These are phyloP conservation scores for Pyrenophora teres DNA, from an alignment of 2,329 filamentous ascomycete genomes.

Conservation along the genomic window DNA sequence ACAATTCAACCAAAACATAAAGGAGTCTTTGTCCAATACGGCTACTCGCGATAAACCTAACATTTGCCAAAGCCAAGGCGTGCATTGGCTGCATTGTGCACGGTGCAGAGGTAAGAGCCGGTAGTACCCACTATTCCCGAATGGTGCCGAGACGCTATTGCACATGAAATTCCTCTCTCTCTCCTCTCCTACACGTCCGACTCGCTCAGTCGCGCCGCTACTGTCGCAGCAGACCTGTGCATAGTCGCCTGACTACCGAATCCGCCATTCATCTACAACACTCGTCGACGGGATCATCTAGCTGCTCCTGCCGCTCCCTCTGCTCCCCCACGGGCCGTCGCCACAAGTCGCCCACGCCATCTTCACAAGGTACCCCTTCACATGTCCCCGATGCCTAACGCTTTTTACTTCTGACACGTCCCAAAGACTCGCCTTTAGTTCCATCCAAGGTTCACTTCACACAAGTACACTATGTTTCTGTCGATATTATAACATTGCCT, in stretches of 20 bases:
- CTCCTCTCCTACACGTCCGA: conserved; percentile 14
- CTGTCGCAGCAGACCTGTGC: conserved; percentile 20
- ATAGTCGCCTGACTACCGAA: conserved; percentile 15
- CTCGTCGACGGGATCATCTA: conserved; percentile 7
- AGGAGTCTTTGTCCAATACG: not conserved
- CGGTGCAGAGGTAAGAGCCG: conserved; percentile 14
- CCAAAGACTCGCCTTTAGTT: conserved; percentile 21
- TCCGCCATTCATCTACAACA: conserved; percentile 15
- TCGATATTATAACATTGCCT: conserved; percentile 47
- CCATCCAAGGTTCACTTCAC: conserved; percentile 37
- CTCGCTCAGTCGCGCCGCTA: conserved; percentile 18
- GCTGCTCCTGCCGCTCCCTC: conserved; percentile 19
- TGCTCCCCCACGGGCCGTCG: conserved; percentile 33
- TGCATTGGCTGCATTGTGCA: conserved; percentile 22
- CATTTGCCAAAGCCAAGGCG: conserved; percentile 21
- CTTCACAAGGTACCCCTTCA: conserved; percentile 40
- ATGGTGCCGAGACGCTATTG: conserved; percentile 20
- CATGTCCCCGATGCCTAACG: conserved; percentile 24
- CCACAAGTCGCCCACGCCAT: conserved; percentile 41
- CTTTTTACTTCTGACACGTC: conserved; percentile 30
- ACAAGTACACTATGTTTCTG: conserved; percentile 40
- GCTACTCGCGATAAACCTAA: not conserved
- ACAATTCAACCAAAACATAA: not conserved
- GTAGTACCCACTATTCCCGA: conserved; percentile 15
- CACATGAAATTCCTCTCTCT: conserved; percentile 31